Percentiles rank a stretch among this genome's conserved stretches.
Conservation (phyloP, 1,284 basidiomycete genomes). For the Papiliotrema terrestris region DNA sequence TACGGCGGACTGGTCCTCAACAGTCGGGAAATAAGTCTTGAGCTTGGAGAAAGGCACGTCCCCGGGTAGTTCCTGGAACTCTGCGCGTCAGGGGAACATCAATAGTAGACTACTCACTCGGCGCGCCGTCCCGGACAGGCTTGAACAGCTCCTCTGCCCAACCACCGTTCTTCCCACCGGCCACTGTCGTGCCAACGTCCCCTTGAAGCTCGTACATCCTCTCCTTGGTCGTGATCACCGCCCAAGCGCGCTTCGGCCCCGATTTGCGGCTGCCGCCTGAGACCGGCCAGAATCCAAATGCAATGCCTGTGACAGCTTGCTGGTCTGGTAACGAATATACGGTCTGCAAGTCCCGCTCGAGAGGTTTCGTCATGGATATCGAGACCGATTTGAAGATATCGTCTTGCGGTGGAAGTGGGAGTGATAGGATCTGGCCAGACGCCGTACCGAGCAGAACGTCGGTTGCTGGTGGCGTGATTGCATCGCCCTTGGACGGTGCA, state of each 20-base stretch:
- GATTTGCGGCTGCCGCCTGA: constrained; percentile 9
- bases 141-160: constrained; percentile 71
- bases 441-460: constrained; percentile 72
- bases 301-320: constrained; percentile 74
- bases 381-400: constrained; percentile 82
- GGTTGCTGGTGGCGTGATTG: constrained; percentile 34
- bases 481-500: constrained; percentile 20
- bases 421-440: constrained; percentile 76
- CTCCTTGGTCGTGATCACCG: constrained; percentile 81
- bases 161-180: constrained; percentile 57
- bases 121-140: constrained; percentile 66
- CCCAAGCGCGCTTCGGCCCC: constrained; percentile 45
- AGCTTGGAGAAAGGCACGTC: constrained; percentile 69
- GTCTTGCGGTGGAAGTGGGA: constrained; percentile 68
- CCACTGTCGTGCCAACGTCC: constrained; percentile 38
- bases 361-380: constrained; percentile 40
- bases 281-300: constrained; percentile 61
- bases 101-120: constrained; percentile 59
- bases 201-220: constrained; percentile 91
- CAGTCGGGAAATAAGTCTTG: constrained; percentile 64
- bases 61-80: constrained; percentile 81
- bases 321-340: constrained; percentile 76
- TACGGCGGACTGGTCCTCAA: constrained; percentile 60
- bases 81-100: constrained; percentile 48
- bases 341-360: constrained; percentile 64